Conservation (phyloP, 2,329 filamentous ascomycete genomes). For the Colletotrichum liriopes region DNA sequence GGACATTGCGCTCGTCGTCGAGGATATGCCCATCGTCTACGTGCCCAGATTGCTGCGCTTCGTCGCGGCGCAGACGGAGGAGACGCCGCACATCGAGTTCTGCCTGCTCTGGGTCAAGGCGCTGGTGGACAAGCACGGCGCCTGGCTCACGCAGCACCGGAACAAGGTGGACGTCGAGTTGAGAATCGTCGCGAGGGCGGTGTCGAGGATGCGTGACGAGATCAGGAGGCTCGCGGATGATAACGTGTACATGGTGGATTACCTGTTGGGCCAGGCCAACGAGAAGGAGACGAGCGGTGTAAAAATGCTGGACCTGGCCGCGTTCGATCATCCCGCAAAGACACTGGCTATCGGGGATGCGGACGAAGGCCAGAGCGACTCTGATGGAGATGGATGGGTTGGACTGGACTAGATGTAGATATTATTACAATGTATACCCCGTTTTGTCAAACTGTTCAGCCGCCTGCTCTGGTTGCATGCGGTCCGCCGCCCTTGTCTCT, state of each 20-base stretch:
- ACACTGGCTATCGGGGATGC: conserved; percentile 31
- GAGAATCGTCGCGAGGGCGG: conserved; percentile 84
- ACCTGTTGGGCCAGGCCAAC: conserved; percentile 73
- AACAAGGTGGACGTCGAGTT: conserved; percentile 88
- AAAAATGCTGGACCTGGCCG: conserved; percentile 46
- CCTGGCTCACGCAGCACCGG: conserved; percentile 86
- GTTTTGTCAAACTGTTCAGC: conserved; percentile 16
- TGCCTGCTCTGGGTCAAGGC: conserved; percentile 94
- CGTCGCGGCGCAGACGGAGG: conserved; percentile 88
- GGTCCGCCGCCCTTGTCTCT: background rate
- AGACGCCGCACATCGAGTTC: conserved; percentile 94
- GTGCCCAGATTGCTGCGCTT: conserved; percentile 88
- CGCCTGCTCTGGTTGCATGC: too few relatives aligned
- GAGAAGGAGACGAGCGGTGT: conserved; percentile 42
- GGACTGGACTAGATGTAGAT: conserved; percentile 60
- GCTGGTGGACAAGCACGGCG: conserved; percentile 84
- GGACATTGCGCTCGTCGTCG: conserved; percentile 84
- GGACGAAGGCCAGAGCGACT: conserved; percentile 53
- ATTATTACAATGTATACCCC: conserved; percentile 44
- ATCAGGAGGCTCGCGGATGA: conserved; percentile 87
- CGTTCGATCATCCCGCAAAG: conserved; percentile 38
- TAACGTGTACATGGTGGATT: conserved; percentile 92
- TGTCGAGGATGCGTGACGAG: conserved; percentile 86
- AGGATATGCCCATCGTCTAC: conserved; percentile 86
- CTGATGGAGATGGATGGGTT: conserved; percentile 63